Evolutionary conservation across 179 eudicot species (phyloP).

Genomic region (Actinidia arguta): DNA sequence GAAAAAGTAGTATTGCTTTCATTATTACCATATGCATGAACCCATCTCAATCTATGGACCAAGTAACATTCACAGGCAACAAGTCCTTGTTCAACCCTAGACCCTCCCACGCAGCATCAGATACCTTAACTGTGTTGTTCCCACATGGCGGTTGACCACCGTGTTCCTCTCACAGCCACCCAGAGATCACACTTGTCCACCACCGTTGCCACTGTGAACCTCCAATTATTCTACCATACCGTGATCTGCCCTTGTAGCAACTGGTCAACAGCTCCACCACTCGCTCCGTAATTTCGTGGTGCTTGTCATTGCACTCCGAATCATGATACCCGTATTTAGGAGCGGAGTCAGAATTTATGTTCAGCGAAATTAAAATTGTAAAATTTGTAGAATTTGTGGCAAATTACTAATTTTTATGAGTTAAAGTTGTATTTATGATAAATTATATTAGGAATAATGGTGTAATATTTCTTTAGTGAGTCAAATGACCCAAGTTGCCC

Average conservation of each 20-base stretch:
- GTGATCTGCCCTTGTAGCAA: slow-evolving; percentile 28
- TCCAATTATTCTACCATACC: slow-evolving; percentile 47
- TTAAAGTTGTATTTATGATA: too few relatives aligned
- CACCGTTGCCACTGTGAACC: slow-evolving; percentile 53
- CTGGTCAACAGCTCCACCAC: slow-evolving; percentile 44
- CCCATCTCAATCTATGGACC: slow-evolving; percentile 42
- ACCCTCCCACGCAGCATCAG: slow-evolving; percentile 66
- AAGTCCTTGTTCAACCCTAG: slow-evolving; percentile 39
- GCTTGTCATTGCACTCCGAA: slow-evolving; percentile 32
- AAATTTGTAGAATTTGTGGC: too few relatives aligned
- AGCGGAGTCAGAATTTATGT: too few relatives aligned
- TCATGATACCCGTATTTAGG: slow-evolving; percentile 24
- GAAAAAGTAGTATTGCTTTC: too few relatives aligned
- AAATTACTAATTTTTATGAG: too few relatives aligned
- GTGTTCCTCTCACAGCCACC: slow-evolving; percentile 62
- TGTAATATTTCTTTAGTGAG: too few relatives aligned
- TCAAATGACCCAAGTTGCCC: too few relatives aligned
- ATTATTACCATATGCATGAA: too few relatives aligned
- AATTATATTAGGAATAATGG: too few relatives aligned
- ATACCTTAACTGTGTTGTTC: slow-evolving; percentile 60
- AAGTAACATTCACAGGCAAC: slow-evolving; percentile 48
- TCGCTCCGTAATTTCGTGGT: slow-evolving; percentile 6
- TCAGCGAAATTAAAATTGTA: too few relatives aligned
- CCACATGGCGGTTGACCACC: slow-evolving; percentile 61
- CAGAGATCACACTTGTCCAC: slow-evolving; percentile 83